Percentiles rank a stretch among this genome's conserved stretches.
phyloP scores from a whole-genome alignment of 176 grass and related monocot species.

The sorghum (Sorghum bicolor) region DNA sequence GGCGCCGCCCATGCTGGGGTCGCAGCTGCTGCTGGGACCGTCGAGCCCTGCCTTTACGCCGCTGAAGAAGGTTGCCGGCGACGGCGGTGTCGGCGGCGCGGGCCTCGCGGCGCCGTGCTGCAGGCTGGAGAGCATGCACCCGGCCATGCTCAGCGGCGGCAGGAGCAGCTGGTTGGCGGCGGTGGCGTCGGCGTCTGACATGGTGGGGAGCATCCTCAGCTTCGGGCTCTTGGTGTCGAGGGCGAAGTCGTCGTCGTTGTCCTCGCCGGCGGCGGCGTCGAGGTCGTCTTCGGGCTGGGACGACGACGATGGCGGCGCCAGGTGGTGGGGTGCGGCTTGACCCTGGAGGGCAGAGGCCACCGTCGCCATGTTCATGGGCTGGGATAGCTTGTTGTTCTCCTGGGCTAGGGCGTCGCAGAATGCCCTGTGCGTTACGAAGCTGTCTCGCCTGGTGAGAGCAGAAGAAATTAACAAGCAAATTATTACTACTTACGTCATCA shows the following conservation, averaged over 20 bases:
- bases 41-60: neutral
- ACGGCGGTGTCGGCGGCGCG: neutral
- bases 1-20: neutral
- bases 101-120: neutral
- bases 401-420: slow-evolving; percentile 66
- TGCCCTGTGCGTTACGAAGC: slow-evolving; percentile 72
- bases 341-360: slow-evolving; percentile 56
- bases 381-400: slow-evolving; percentile 57
- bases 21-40: neutral
- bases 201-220: slow-evolving; percentile 18
- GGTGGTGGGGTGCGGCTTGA: slow-evolving; percentile 4
- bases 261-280: neutral
- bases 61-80: neutral
- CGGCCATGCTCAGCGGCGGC: slow-evolving; percentile 32
- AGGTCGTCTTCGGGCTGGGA: neutral
- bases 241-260: neutral
- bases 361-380: slow-evolving; percentile 67
- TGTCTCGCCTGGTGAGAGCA: slow-evolving; percentile 44
- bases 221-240: slow-evolving; percentile 41
- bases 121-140: slow-evolving; percentile 55
- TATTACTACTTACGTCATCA: too few relatives aligned
- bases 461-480: neutral
- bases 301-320: neutral
- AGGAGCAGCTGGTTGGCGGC: neutral
- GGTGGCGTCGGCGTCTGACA: neutral